Base-by-base conservation (phyloP, 495 filamentous ascomycete species). In the Cercophora newfieldiana region DNA sequence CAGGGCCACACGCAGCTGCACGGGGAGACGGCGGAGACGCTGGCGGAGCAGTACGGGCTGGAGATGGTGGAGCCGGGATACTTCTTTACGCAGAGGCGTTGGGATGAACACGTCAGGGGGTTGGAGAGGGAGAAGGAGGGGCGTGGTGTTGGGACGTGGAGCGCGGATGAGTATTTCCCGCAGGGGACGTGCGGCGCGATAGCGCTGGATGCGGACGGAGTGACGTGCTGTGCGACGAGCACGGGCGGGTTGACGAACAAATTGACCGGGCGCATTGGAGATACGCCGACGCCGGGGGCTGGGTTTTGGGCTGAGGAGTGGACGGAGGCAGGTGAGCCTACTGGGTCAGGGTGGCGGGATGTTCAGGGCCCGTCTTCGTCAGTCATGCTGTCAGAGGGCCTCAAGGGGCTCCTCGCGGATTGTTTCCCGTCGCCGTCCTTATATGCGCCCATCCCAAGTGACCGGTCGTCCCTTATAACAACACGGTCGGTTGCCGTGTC, bases 201-300 rank as follows among this genome's bases (percentile, higher is more conserved):
- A 0, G 92, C 89, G 61, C 74, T 97, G 31, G 93, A 95, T 74
- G 60, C 79, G 1, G 77, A 87, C 44, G 93, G 93, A 1, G 86
- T 88, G 14, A 67, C 95, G 16, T 92, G 90, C 60, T 86, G 85
- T 53, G 94, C 93, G 7, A 97, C 93, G 0, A 93, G 89, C 66
- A 97, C 93, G 0, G 93, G 93, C 0, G 93, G 93, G 0, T 65
- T 96, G 74, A 97, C 93, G 21, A 97, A 97, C 70, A 97, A 97
- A 79, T 72, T 93, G 28, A 89, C 90, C 0, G 92, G 92, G 1
- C 80, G 92, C 14, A 90, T 97, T 65, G 94, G 94, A 0, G 94
- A 97, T 75, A 97, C 93, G 4, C 93, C 93, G 0, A 90, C 90
- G 0, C 80, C 93, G 16, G 93, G 94, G 3, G 91, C 93, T 1